These are phyloP conservation scores for Chloris gayana DNA, from an alignment of 176 grass and related monocot genomes.

Conservation along the genomic window DNA sequence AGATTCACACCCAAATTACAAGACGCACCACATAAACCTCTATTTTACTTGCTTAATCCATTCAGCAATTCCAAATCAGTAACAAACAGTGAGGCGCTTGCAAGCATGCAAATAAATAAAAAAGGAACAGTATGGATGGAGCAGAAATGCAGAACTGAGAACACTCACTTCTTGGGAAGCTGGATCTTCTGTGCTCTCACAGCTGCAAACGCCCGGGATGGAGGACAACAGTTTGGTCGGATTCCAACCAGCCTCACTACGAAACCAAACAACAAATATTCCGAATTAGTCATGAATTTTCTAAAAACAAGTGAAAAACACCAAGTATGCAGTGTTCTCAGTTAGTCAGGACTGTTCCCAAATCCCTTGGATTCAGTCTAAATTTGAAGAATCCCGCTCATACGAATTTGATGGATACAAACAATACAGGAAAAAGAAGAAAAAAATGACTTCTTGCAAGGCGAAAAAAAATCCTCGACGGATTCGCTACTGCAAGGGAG, in stretches of 20 bases:
- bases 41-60: neutral
- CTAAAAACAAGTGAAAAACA: neutral
- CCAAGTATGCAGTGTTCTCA: neutral
- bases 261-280: constrained; percentile 2
- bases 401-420: neutral
- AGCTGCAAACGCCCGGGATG: constrained; percentile 38
- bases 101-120: neutral
- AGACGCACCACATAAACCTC: neutral
- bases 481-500: neutral
- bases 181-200: constrained; percentile 67
- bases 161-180: constrained; percentile 70
- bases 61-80: neutral
- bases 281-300: neutral
- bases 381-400: neutral
- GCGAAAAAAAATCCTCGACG: too few relatives aligned
- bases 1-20: neutral
- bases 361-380: neutral
- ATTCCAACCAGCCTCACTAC: constrained; percentile 47
- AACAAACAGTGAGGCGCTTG: neutral
- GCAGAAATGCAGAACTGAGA: neutral
- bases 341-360: neutral
- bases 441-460: neutral
- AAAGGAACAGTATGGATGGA: neutral
- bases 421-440: neutral
- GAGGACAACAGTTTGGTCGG: constrained; percentile 25